Evolutionary conservation across 2,329 filamentous ascomycete species (phyloP), one percentile per base, ranked within the genome.

Genomic region (Diaporthe vexans): DNA sequence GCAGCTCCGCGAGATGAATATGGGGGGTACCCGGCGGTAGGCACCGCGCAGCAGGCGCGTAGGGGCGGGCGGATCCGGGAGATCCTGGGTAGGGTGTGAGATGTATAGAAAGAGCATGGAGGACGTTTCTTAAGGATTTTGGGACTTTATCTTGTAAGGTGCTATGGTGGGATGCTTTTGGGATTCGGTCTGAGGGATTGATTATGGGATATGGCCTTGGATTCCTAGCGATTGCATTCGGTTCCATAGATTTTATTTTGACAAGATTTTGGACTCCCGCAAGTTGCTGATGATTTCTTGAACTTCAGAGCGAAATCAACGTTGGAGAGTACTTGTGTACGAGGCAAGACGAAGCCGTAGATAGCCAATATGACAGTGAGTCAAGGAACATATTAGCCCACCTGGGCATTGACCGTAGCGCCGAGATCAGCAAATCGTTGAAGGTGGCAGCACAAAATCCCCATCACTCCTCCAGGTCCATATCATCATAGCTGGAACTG

Each of bases 21-120:
- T 35, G 61, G 61, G 6, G 54, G 71, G 24, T 72, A 54, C 29
- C 59, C 59, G 15, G 54, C 51, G 43, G 69, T 70, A 54, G 69
- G 24, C 26, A 73, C 54, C 17, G 57, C 58, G 52, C 68, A 73
- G 51, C 21, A 35, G 24, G 74, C 40, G 19, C 17, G 46, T 21
- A 72, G 54, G 72, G 73, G 72, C 15, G 73, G 71, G 6, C 76
- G 74, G 46, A 72, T 75, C 29, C 63, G 76, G 65, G 77, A 77
- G 76, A 75, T 77, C 7, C 9, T 77, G 35, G 76, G 72, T 8
- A 52, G 75, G 33, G 67, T 43, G 3, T 77, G 37, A 63, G 57
- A 3, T 61, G 15, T 37, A 4, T 40, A 54, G 46, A 68, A 26
- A 2, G 33, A 21, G 29, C 10, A 8, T 21, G 13, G 63, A 2